Percentiles rank a stretch among this genome's conserved stretches.
phyloP scores from a whole-genome alignment of 352 stramenopile species.

The Phytophthora pluvialis region DNA sequence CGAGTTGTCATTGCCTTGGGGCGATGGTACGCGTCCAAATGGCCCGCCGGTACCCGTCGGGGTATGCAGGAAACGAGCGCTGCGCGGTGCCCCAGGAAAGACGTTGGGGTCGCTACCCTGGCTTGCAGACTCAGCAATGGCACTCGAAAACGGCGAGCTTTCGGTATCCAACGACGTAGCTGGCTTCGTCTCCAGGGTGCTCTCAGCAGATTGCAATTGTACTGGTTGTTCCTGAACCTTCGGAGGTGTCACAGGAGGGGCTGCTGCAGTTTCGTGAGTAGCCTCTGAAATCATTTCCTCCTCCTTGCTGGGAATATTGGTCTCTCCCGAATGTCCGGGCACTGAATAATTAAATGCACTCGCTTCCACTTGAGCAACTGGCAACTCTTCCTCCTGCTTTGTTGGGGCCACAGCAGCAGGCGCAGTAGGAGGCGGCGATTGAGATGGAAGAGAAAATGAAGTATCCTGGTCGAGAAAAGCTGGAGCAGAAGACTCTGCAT shows the following conservation, averaged over 20 bases:
- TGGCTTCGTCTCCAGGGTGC: constrained; percentile 13
- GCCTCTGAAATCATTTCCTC: constrained; percentile 4
- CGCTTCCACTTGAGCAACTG: constrained; percentile 1
- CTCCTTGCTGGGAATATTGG: constrained; percentile 4
- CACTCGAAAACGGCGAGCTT: constrained; percentile 33
- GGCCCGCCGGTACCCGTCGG: constrained; percentile 37
- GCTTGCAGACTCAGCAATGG: constrained; percentile 12
- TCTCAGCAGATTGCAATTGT: constrained; percentile 7
- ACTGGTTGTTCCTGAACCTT: neutral
- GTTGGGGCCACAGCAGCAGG: constrained; percentile 1
- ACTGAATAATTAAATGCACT: constrained; percentile 5
- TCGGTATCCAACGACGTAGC: constrained; percentile 13
- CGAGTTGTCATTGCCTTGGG: constrained; percentile 17
- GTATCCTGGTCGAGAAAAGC: constrained; percentile 16
- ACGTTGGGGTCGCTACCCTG: constrained; percentile 27
- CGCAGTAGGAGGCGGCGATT: constrained; percentile 9
- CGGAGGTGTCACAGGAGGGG: neutral
- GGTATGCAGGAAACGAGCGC: constrained; percentile 39
- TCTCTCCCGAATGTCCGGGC: constrained; percentile 11
- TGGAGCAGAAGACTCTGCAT: constrained; percentile 10
- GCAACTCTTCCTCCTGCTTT: constrained; percentile 3
- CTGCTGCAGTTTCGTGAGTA: constrained; percentile 3
- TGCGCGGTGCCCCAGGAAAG: constrained; percentile 36
- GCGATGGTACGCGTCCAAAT: constrained; percentile 39
- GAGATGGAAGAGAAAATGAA: constrained; percentile 17